These are phyloP conservation scores for Aspergillus pseudotamarii DNA, from an alignment of 2,329 filamentous ascomycete genomes.

Conservation along the genomic window DNA sequence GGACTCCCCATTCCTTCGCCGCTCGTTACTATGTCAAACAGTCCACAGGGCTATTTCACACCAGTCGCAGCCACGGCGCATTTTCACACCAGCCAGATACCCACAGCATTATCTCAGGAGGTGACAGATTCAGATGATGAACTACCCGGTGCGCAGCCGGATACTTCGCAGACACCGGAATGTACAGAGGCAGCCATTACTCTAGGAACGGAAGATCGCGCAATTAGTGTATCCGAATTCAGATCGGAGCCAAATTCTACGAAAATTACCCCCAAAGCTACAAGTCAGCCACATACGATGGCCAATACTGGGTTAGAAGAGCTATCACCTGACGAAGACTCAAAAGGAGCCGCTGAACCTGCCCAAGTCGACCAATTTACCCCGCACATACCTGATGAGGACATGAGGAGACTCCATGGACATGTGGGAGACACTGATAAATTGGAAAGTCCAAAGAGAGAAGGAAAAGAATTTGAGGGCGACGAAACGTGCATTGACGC, in stretches of 20 bases:
- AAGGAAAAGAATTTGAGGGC: background rate
- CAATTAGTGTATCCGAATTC: background rate
- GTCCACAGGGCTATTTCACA: constrained; percentile 37
- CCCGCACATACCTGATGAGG: no score
- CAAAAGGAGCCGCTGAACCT: background rate
- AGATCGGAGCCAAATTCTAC: background rate
- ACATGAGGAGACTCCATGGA: no score
- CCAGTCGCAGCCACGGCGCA: constrained; percentile 17
- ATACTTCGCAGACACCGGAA: background rate
- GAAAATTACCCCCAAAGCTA: background rate
- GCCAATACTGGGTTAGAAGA: background rate
- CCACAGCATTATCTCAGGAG: constrained; percentile 4
- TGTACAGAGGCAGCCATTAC: background rate
- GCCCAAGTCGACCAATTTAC: background rate
- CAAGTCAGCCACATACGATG: no score
- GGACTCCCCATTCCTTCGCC: constrained; percentile 45
- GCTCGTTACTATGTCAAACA: constrained; percentile 31
- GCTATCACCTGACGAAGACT: background rate
- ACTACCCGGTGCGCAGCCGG: background rate
- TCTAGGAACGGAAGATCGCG: background rate
- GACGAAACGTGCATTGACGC: background rate
- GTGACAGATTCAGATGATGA: constrained; percentile 3
- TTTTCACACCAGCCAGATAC: constrained; percentile 9
- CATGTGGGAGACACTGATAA: background rate
- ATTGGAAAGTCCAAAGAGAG: background rate